Evolutionary conservation across 2,329 filamentous ascomycete species (phyloP).

Genomic region (Aureobasidium zeae): DNA sequence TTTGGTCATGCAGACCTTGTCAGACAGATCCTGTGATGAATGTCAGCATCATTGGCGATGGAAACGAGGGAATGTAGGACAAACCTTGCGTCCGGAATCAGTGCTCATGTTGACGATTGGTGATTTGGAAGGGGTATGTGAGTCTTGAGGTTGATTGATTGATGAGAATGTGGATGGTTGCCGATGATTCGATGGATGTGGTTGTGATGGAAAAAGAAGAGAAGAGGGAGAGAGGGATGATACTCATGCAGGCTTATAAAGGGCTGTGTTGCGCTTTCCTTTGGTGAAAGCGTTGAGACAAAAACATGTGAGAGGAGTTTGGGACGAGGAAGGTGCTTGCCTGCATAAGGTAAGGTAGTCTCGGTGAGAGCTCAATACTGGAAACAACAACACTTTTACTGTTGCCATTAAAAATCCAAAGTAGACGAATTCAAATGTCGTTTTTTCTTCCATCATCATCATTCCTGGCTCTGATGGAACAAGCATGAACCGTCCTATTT

Average conservation of each 20-base stretch:
- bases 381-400: no score
- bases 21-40: slow-evolving; percentile 12
- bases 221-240: background rate
- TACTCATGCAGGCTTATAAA: no score
- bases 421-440: no score
- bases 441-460: no score
- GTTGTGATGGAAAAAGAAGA: background rate
- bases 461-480: no score
- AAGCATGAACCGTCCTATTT: no score
- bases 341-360: no score
- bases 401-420: no score
- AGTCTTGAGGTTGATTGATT: slow-evolving; percentile 6
- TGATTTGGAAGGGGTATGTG: background rate
- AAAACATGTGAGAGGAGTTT: no score
- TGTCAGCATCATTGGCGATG: background rate
- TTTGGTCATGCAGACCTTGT: background rate
- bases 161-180: background rate
- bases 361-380: no score
- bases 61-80: background rate
- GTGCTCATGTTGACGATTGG: slow-evolving; percentile 10
- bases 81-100: slow-evolving; percentile 9
- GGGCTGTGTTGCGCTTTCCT: slow-evolving; percentile 9
- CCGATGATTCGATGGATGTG: background rate
- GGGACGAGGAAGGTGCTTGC: no score
- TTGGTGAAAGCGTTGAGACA: background rate